Conservation (phyloP, 805 yeast genomes). For the Metschnikowia matae region DNA sequence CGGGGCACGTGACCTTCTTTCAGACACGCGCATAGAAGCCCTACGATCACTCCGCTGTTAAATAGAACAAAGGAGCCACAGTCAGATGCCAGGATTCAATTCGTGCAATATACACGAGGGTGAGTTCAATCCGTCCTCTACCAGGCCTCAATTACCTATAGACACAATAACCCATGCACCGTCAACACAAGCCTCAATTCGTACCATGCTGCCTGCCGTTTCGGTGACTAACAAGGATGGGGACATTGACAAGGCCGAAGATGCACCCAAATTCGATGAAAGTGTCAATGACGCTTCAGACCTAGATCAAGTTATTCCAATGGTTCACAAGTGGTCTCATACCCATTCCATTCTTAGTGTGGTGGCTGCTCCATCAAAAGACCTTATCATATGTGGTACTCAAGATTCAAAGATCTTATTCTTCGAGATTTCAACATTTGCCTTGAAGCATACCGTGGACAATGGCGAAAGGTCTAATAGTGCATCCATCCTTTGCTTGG, state of each 20-base stretch:
- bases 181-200: conserved; percentile 20
- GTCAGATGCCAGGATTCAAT: conserved; percentile 12
- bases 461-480: conserved; percentile 50
- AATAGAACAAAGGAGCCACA: not conserved
- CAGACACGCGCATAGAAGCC: not conserved
- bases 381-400: conserved; percentile 80
- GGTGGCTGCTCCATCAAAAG: conserved; percentile 53
- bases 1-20: not conserved
- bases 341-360: conserved; percentile 70
- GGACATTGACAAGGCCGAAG: not conserved
- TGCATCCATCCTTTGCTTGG: conserved; percentile 71
- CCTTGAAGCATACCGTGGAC: conserved; percentile 43
- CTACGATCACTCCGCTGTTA: not conserved
- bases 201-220: conserved; percentile 21
- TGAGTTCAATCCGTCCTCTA: conserved; percentile 26
- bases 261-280: not conserved
- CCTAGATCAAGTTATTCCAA: conserved; percentile 14
- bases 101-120: conserved; percentile 32
- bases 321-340: conserved; percentile 70
- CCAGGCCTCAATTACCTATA: conserved; percentile 27
- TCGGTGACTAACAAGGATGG: not conserved
- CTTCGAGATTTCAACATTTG: conserved; percentile 63
- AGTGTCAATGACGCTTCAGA: not conserved
- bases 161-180: conserved; percentile 20
- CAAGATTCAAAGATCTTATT: conserved; percentile 78